These are phyloP conservation scores for Epichloe typhina DNA, from an alignment of 2,329 filamentous ascomycete species.

Conservation along the genomic window DNA sequence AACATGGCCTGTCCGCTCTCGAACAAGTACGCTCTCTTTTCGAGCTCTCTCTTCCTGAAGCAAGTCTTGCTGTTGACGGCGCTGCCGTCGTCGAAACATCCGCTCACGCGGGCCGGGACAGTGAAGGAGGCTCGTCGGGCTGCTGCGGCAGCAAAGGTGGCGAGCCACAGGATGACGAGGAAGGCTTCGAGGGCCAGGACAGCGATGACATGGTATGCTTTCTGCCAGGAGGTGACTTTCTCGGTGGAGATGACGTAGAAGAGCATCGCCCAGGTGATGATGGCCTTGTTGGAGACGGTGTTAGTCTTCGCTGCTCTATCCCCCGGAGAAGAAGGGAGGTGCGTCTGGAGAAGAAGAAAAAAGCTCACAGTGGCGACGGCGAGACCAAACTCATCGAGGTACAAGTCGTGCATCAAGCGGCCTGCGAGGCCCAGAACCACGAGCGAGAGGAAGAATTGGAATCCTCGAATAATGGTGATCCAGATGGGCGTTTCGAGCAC, in stretches of 20 bases:
- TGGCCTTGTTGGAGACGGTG: constrained; percentile 19
- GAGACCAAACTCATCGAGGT: constrained; percentile 27
- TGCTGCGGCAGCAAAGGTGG: constrained; percentile 28
- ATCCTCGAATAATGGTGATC: constrained; percentile 27
- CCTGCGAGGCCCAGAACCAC: constrained; percentile 30
- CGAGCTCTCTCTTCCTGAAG: constrained; percentile 14
- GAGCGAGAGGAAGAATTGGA: constrained; percentile 29
- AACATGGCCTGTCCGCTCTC: constrained; percentile 22
- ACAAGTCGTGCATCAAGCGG: constrained; percentile 26
- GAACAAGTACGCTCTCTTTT: constrained; percentile 19
- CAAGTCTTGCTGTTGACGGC: constrained; percentile 26
- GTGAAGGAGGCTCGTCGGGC: constrained; percentile 24
- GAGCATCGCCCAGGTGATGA: constrained; percentile 33
- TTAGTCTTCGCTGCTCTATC: neutral
- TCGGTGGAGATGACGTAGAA: constrained; percentile 29
- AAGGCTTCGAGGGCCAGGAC: constrained; percentile 30
- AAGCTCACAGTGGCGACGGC: constrained; percentile 26
- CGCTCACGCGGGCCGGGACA: constrained; percentile 16
- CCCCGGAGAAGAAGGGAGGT: neutral
- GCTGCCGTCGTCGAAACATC: constrained; percentile 25
- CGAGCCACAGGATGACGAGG: constrained; percentile 34
- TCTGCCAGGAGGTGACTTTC: constrained; percentile 20
- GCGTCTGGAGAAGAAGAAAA: neutral
- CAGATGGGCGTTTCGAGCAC: constrained; percentile 29
- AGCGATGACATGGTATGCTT: constrained; percentile 30